These are phyloP conservation scores for Calendula officinalis DNA, from an alignment of 129 eudicot genomes.

Conservation along the genomic window DNA sequence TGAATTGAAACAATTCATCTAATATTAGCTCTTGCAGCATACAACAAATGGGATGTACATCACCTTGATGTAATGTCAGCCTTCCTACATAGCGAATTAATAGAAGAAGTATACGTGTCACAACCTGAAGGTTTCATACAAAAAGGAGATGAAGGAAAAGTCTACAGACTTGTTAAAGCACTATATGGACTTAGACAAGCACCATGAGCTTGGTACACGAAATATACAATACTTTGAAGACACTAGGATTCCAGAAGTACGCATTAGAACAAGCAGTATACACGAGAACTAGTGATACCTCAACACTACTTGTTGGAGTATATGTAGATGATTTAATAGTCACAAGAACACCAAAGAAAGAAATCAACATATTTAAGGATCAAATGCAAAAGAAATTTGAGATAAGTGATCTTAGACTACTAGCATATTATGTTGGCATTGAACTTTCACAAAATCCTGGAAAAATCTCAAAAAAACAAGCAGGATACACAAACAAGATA, in stretches of 20 bases:
- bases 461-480: neutral
- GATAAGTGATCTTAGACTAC: neutral
- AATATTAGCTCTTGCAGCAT: neutral
- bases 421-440: neutral
- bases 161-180: too few species aligned
- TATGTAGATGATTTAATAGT: neutral
- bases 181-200: too few species aligned
- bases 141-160: neutral
- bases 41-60: neutral
- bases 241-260: too few species aligned
- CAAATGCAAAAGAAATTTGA: neutral
- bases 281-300: neutral
- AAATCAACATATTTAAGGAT: neutral
- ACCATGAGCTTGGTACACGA: neutral
- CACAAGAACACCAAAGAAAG: neutral
- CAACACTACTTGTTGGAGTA: neutral
- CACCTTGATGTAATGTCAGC: slow-evolving; percentile 1
- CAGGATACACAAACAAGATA: neutral
- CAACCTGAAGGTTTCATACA: neutral
- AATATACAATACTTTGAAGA: neutral
- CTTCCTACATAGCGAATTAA: neutral
- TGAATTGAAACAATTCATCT: neutral
- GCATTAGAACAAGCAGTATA: neutral
- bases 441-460: neutral
- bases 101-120: neutral